Conservation (phyloP, 352 stramenopile species). For the Peronospora farinosa region DNA sequence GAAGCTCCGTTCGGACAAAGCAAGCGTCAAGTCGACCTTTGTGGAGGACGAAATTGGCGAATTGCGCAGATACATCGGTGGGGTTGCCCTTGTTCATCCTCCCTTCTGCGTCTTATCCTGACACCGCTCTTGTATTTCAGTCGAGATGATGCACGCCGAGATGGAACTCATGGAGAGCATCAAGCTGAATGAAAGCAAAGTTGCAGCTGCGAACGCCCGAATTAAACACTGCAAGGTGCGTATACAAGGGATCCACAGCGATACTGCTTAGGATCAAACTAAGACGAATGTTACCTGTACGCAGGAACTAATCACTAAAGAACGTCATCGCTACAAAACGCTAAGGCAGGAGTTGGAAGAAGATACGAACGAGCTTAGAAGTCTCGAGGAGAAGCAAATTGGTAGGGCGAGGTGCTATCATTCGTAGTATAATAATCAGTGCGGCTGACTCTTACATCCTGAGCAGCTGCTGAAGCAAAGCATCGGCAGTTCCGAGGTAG, state of each 20-base stretch:
- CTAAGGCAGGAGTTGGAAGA: constrained; percentile 23
- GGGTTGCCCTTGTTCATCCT: constrained; percentile 1
- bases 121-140: constrained; percentile 18
- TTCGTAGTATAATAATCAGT: background rate
- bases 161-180: constrained; percentile 66
- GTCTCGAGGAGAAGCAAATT: constrained; percentile 39
- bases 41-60: constrained; percentile 46
- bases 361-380: constrained; percentile 30
- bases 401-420: constrained; percentile 18
- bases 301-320: constrained; percentile 38
- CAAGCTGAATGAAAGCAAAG: constrained; percentile 52
- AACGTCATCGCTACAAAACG: constrained; percentile 36
- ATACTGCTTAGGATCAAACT: background rate
- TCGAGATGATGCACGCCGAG: constrained; percentile 77
- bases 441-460: constrained; percentile 1
- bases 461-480: constrained; percentile 39
- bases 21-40: constrained; percentile 1
- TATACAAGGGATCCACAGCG: background rate
- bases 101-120: background rate
- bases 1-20: constrained; percentile 3
- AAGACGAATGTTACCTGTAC: background rate
- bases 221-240: constrained; percentile 55
- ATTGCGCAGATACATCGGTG: constrained; percentile 64
- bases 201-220: constrained; percentile 34
- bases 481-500: constrained; percentile 37